Base-by-base conservation (phyloP, 2,329 filamentous ascomycete genomes). In the Aspergillus jensenii region DNA sequence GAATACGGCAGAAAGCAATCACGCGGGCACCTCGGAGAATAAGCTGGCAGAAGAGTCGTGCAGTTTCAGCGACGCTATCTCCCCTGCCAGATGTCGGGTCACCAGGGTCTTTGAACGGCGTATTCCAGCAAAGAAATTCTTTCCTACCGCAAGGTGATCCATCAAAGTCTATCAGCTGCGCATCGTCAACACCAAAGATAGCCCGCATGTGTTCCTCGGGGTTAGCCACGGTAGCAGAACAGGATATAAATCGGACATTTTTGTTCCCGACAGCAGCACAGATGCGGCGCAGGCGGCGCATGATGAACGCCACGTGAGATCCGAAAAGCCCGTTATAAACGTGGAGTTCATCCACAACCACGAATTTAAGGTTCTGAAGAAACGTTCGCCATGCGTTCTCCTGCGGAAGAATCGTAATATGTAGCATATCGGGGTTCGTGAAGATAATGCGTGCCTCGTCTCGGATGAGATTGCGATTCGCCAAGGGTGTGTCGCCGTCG, bases 41-140 rank as follows among this genome's bases (percentile, higher is more conserved):
- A 2, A 99, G 81, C 68, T 96, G 90, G 67, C 91, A 96, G 69
- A 99, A 96, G 0, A 99, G 78, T 44, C 90, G 87, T 1, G 95
- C 91, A n/a, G 91, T 90, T 75, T 99, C 93, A 4, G 85, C 83
- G 71, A 96, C 86, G 3, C 88, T 87, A 71, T 91, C 91, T 14
- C 90, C 91, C 58, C 95, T 86, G 1, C 95, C 93, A 66, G 91
- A 96, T 0, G 89, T 86, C 8, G 92, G 90, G 73, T 98, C 93
- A 1, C 82, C 84, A 0, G 93, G 91, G 65, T 97, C 93, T 71
- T 92, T 96, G 74, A 87, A 96, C 0, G 95, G 95, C 0, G 93
- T 97, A 67, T 99, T 98, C 95, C 95, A 99, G 74, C 93, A 98
- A 6, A 99, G 71, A 58, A 98, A 98, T 68, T 98, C 93, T 71